These are phyloP conservation scores for Geotrichum fermentans DNA, from an alignment of 1,139 yeast genomes.

Conservation along the genomic window DNA sequence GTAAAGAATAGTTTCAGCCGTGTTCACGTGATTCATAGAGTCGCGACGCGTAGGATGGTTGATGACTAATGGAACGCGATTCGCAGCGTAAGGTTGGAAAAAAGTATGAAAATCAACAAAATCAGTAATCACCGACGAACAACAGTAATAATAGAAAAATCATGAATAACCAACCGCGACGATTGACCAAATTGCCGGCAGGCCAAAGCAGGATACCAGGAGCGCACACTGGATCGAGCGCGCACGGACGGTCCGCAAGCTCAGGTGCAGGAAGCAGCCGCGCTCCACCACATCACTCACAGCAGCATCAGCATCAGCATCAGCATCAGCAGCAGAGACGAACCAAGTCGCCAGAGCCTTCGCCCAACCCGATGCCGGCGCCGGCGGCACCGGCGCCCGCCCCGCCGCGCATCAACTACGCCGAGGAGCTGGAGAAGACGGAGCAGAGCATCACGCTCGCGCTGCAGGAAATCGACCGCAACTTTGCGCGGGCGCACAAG, in stretches of 20 bases:
- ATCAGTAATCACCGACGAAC: too few species aligned
- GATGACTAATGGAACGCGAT: too few species aligned
- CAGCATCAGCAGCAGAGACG: not conserved
- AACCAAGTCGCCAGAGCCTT: not conserved
- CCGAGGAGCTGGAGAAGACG: constrained; percentile 59
- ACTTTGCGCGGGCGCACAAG: constrained; percentile 59
- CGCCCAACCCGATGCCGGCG: not conserved
- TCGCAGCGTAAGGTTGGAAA: too few species aligned
- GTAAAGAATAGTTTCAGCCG: constrained; percentile 24
- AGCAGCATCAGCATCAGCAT: too few species aligned
- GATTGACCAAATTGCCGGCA: too few species aligned
- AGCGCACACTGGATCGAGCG: too few species aligned
- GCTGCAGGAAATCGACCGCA: constrained; percentile 73
- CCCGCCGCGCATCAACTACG: constrained; percentile 15
- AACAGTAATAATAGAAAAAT: too few species aligned
- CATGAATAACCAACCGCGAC: too few species aligned
- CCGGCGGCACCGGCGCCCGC: not conserved
- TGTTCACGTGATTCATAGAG: not conserved
- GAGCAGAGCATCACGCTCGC: constrained; percentile 80
- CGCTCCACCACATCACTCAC: not conserved
- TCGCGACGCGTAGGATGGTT: not conserved
- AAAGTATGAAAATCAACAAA: too few species aligned
- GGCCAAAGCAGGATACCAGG: too few species aligned
- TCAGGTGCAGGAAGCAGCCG: not conserved
- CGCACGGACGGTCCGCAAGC: too few species aligned